Evolutionary conservation across 2,329 filamentous ascomycete species (phyloP).

Genomic region (Talaromyces sp.): DNA sequence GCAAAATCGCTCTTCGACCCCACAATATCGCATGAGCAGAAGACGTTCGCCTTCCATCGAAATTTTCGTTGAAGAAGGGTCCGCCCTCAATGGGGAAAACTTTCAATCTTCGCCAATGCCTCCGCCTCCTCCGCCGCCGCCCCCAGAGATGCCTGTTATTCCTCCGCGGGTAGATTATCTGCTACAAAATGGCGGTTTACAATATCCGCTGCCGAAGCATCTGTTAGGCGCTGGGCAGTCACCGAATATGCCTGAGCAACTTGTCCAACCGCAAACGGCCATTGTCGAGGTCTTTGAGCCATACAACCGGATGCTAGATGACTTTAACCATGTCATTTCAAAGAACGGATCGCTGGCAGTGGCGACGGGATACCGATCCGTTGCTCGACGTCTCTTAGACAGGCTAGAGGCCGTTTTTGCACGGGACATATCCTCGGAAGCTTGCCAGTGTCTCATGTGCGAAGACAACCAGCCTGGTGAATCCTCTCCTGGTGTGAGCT

Average conservation of each 20-base stretch:
- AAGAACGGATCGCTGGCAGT: constrained; percentile 89
- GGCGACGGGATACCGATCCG: constrained; percentile 88
- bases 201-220: constrained; percentile 65
- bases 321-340: constrained; percentile 75
- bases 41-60: constrained; percentile 30
- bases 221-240: constrained; percentile 55
- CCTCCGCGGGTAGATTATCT: constrained; percentile 87
- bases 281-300: constrained; percentile 75
- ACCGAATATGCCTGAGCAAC: constrained; percentile 54
- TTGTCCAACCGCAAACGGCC: constrained; percentile 61
- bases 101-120: constrained; percentile 22
- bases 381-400: constrained; percentile 85
- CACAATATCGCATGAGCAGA: not conserved
- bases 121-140: constrained; percentile 70
- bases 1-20: constrained; percentile 24
- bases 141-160: constrained; percentile 61
- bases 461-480: constrained; percentile 58
- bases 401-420: constrained; percentile 92
- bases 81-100: constrained; percentile 22
- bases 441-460: constrained; percentile 85
- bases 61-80: constrained; percentile 31
- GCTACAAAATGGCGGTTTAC: constrained; percentile 78
- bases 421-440: constrained; percentile 78
- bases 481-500: constrained; percentile 65
- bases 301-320: constrained; percentile 76